Base-by-base conservation (phyloP, 148 eudicot species). In the Nepenthes gracilis region DNA sequence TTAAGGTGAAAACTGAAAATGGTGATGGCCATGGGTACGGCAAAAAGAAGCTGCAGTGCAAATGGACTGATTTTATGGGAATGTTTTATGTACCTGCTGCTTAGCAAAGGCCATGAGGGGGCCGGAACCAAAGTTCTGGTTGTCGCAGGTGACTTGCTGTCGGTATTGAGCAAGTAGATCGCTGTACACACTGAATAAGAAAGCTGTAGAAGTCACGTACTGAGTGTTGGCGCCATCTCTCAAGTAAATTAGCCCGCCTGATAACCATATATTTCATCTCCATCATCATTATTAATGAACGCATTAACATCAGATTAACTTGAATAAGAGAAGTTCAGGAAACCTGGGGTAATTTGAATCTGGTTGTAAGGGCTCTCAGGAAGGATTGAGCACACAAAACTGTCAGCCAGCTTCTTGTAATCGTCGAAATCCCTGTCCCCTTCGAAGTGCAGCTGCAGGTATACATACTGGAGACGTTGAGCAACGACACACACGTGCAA, bases 141-240 rank as follows among this genome's bases (percentile, higher is more conserved):
- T 53, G 9, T 92, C 91, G 60, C 97, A 91, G 0, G 23, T 11
- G 52, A 83, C 84, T n/a, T 66, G 59, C 51, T 81, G 83, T 36
- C 83, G 81, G 78, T 81, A 48, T 57, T 47, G 69, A 58, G 84
- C 80, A 13, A 91, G 74, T 38, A 83, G 12, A 74, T 91, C 97
- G 43, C 86, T 75, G 5, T 91, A 87, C 2, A 85, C 72, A 36
- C 79, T 85, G 51, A 87, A 81, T 14, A 83, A 59, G 56, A 91
- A 74, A 49, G 96, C 77, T 2, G 90, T 64, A 35, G 73, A 79
- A 1, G 93, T 91, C 8, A 78, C 96, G 49, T 91, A 91, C 47
- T 91, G 97, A 2, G 78, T 55, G 68, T 91, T 91, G 52, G 97
- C 97, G 15, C 97, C 97, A 50, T 91, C 97, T 80, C 97, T 81